Evolutionary conservation across 2,329 filamentous ascomycete genomes (phyloP), one percentile per base, ranked within the genome.

Genomic region (Fusarium subglutinans): DNA sequence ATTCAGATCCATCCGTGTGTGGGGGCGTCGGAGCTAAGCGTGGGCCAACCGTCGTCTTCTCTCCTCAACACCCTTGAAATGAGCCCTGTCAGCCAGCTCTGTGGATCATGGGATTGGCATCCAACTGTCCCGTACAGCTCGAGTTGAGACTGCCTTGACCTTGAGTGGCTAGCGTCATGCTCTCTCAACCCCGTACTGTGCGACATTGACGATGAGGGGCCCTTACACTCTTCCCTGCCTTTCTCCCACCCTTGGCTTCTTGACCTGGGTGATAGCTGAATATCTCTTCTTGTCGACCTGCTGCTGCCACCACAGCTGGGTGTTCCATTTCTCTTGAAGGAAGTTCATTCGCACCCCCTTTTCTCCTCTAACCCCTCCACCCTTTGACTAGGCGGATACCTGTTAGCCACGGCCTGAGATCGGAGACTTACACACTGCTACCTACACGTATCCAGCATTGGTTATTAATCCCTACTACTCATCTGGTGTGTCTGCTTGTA

Each of bases 61-160:
- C 58, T 64, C 59, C 58, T 74, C 62, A 48, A 61, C 70, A 77
- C 72, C 75, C 76, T 73, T 67, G 66, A 69, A 54, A 67, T 50
- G 63, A 63, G 66, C 76, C 77, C 77, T 76, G 77, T 67, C 77
- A 77, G 74, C 68, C 58, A 68, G 67, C 65, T 66, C 56, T 62
- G 77, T 78, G 77, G 77, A 76, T 73, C 72, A 76, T 77, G 69
- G 70, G 70, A 75, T 74, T 71, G 72, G 66, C 47, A 73, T 70
- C 66, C 69, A 33, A 40, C 28, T 55, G 50, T 54, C 53, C 54
- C 53, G 43, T 59, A 70, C 60, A 77, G 66, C 38, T 69, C 66
- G 69, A 58, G 61, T 76, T 73, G 63, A 79, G 70, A 79, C 72
- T 66, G 58, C 69, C 73, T 78, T 50, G 69, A 51, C 72, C 69